Percentiles rank a stretch among this genome's conserved stretches.
phyloP scores from a whole-genome alignment of 2,329 filamentous ascomycete species.

The Colletotrichum sp. region DNA sequence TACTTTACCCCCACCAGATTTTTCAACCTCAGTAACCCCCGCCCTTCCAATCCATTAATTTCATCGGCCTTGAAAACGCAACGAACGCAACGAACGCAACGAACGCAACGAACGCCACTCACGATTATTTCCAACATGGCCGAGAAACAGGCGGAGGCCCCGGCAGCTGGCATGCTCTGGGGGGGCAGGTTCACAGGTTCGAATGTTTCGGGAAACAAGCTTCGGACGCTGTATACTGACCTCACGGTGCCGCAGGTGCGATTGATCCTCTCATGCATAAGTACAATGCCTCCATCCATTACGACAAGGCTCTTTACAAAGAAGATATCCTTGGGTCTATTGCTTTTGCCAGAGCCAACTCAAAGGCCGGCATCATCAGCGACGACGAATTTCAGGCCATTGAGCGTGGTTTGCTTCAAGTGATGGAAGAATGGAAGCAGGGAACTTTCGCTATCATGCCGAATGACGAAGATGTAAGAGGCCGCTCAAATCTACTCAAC shows the following conservation, averaged over 20 bases:
- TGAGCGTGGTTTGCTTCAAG: conserved; percentile 60
- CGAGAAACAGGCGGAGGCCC: conserved; percentile 29
- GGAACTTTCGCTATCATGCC: conserved; percentile 28
- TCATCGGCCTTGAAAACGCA: background rate
- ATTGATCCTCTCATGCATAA: conserved; percentile 25
- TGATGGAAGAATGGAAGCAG: conserved; percentile 31
- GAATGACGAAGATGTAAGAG: conserved; percentile 21
- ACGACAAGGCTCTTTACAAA: conserved; percentile 68
- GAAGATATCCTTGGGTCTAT: conserved; percentile 71
- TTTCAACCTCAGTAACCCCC: too few species aligned
- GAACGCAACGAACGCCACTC: background rate
- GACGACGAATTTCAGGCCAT: conserved; percentile 66
- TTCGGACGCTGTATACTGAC: background rate
- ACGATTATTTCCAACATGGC: background rate
- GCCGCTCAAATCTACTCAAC: background rate
- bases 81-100: background rate
- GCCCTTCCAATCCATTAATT: background rate
- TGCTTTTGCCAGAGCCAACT: conserved; percentile 70
- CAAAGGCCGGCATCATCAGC: conserved; percentile 66
- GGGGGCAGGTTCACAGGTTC: conserved; percentile 48
- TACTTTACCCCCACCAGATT: too few species aligned
- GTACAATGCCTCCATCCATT: conserved; percentile 73
- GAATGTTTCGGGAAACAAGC: conserved; percentile 18
- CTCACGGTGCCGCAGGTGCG: background rate
- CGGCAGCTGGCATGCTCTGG: conserved; percentile 26